Percentiles rank a stretch among this genome's conserved stretches.
Conservation (phyloP, 1,139 yeast species). For the Pichia sp. region DNA sequence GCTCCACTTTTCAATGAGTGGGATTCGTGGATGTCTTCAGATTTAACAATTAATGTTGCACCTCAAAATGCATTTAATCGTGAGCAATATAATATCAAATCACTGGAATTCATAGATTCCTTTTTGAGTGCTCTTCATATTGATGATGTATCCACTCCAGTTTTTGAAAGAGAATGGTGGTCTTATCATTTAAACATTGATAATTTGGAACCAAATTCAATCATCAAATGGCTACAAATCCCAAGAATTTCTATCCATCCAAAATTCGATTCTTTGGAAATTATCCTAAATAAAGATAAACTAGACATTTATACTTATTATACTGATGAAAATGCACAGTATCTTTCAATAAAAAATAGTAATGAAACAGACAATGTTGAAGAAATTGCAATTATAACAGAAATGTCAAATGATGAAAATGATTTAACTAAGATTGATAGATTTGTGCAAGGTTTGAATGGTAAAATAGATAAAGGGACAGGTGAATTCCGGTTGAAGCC, state of each 20-base stretch:
- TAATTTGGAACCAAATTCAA: not conserved
- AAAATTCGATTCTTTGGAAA: slow-evolving; percentile 16
- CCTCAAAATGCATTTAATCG: slow-evolving; percentile 22
- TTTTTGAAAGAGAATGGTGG: slow-evolving; percentile 24
- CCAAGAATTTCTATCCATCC: not conserved
- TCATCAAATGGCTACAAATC: not conserved
- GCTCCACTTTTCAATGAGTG: slow-evolving; percentile 5
- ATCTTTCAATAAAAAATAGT: not conserved
- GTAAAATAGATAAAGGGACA: not conserved
- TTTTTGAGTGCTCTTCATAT: not conserved
- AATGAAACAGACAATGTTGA: not conserved
- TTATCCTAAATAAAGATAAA: slow-evolving; percentile 14
- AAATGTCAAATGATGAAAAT: slow-evolving; percentile 7
- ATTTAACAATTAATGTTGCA: slow-evolving; percentile 18
- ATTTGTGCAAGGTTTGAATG: slow-evolving; percentile 22
- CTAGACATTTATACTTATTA: slow-evolving; percentile 13
- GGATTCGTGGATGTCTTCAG: slow-evolving; percentile 6
- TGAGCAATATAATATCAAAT: slow-evolving; percentile 15
- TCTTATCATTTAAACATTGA: slow-evolving; percentile 2
- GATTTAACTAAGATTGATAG: slow-evolving; percentile 18
- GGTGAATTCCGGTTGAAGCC: not conserved
- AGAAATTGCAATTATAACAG: slow-evolving; percentile 20
- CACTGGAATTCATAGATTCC: slow-evolving; percentile 9
- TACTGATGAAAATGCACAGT: not conserved
- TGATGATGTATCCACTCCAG: slow-evolving; percentile 8